Conservation (phyloP, 2,329 filamentous ascomycete genomes). For the Fusarium brachygibbosum region DNA sequence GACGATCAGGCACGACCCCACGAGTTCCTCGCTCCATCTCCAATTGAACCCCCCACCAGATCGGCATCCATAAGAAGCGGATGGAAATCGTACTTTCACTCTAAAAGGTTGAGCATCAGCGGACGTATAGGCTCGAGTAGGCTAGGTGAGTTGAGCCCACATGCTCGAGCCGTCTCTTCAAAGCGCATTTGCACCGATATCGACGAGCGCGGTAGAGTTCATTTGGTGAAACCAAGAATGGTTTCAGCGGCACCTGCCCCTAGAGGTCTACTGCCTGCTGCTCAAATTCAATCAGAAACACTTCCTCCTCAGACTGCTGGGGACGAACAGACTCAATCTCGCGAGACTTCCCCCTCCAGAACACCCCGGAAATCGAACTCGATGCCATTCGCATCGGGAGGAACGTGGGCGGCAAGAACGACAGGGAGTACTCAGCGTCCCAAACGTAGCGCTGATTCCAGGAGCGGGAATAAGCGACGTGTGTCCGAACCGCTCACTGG, state of each 20-base stretch:
- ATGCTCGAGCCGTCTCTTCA: slow-evolving; percentile 37
- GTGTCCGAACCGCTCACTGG: slow-evolving; percentile 65
- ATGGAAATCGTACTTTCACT: slow-evolving; percentile 73
- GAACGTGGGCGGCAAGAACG: slow-evolving; percentile 66
- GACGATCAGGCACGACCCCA: slow-evolving; percentile 53
- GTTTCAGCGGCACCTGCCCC: slow-evolving; percentile 49
- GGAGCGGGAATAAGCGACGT: slow-evolving; percentile 63
- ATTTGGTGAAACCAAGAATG: slow-evolving; percentile 57
- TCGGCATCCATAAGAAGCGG: slow-evolving; percentile 37
- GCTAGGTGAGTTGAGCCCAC: slow-evolving; percentile 48
- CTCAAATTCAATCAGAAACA: slow-evolving; percentile 45
- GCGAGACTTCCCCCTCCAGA: slow-evolving; percentile 60
- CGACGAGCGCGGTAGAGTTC: slow-evolving; percentile 46
- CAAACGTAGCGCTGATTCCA: slow-evolving; percentile 63
- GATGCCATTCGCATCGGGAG: slow-evolving; percentile 70
- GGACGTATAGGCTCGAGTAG: slow-evolving; percentile 43
- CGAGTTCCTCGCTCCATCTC: slow-evolving; percentile 49
- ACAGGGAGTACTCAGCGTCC: slow-evolving; percentile 68
- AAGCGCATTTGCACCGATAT: slow-evolving; percentile 50
- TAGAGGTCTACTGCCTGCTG: slow-evolving; percentile 41
- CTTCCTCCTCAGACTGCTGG: slow-evolving; percentile 13
- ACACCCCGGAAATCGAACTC: slow-evolving; percentile 68
- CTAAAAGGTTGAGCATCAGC: slow-evolving; percentile 51
- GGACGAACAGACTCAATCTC: slow-evolving; percentile 41
- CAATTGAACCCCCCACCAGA: slow-evolving; percentile 41